These are phyloP conservation scores for Fremontodendron californicum DNA, from an alignment of 345 rosid species.

Conservation along the genomic window DNA sequence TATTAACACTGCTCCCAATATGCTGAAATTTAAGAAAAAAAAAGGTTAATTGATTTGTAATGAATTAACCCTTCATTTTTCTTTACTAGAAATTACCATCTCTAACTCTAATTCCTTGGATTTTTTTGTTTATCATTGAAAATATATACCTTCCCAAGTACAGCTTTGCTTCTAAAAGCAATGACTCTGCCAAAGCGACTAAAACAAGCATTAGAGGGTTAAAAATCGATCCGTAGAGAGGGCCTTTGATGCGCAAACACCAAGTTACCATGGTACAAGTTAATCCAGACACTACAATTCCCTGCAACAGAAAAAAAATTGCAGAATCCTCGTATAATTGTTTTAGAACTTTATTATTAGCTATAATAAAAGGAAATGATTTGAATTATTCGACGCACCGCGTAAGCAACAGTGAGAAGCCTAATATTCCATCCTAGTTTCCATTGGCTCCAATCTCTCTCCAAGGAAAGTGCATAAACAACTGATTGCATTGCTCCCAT, in stretches of 20 bases:
- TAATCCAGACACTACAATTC: constrained; percentile 40
- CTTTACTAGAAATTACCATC: not conserved
- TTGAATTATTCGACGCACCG: constrained; percentile 20
- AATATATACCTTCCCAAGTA: constrained; percentile 42
- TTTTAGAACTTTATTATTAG: too few species aligned
- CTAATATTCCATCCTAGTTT: constrained; percentile 47
- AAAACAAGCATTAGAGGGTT: constrained; percentile 42
- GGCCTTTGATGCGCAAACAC: constrained; percentile 41
- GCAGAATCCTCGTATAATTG: too few species aligned
- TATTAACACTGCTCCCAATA: constrained; percentile 37
- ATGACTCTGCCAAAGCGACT: constrained; percentile 40
- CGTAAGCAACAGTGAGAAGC: constrained; percentile 34
- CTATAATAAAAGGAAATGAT: too few species aligned
- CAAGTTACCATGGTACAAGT: constrained; percentile 28
- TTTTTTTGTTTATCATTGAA: too few species aligned
- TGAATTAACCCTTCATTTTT: not conserved
- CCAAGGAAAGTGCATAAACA: constrained; percentile 27
- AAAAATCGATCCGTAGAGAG: constrained; percentile 41
- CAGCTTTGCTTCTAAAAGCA: constrained; percentile 38
- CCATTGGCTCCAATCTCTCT: constrained; percentile 37
- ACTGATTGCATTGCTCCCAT: constrained; percentile 37
- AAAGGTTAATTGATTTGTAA: too few species aligned
- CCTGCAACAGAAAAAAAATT: constrained; percentile 4
- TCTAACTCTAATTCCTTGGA: not conserved
- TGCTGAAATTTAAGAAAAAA: constrained; percentile 19